A percentile compares a stretch with the other conserved stretches of the same genome.
Evolutionary conservation across 2,329 filamentous ascomycete species (phyloP).

Genomic region (Apiospora kogelbergensis): DNA sequence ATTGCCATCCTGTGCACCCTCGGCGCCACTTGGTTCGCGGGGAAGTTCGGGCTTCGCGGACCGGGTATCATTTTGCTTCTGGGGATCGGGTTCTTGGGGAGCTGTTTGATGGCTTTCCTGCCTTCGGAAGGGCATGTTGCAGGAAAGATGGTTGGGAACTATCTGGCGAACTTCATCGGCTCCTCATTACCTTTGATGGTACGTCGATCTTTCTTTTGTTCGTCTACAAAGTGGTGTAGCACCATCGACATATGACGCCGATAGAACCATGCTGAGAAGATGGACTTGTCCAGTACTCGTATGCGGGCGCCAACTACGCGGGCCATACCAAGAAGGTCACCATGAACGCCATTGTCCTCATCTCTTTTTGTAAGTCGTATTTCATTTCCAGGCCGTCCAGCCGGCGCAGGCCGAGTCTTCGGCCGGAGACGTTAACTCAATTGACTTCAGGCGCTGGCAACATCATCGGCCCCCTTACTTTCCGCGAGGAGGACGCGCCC

Average conservation of each 20-base stretch:
- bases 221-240: neutral
- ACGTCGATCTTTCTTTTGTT: neutral
- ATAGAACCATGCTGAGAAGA: neutral
- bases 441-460: neutral
- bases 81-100: slow-evolving; percentile 43
- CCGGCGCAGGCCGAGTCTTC: neutral
- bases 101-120: slow-evolving; percentile 37
- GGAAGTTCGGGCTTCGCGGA: slow-evolving; percentile 36
- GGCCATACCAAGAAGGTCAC: slow-evolving; percentile 11
- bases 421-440: neutral
- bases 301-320: slow-evolving; percentile 9
- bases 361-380: neutral
- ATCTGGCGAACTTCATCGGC: slow-evolving; percentile 40
- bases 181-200: slow-evolving; percentile 39
- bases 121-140: slow-evolving; percentile 34
- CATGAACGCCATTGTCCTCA: slow-evolving; percentile 10
- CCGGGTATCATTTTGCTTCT: slow-evolving; percentile 39
- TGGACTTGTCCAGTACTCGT: neutral
- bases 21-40: slow-evolving; percentile 37
- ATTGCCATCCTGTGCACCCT: slow-evolving; percentile 41
- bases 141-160: slow-evolving; percentile 39
- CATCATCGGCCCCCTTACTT: slow-evolving; percentile 54
- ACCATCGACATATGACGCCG: neutral
- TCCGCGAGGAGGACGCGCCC: slow-evolving; percentile 51
- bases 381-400: neutral